These are phyloP conservation scores for Elaeis guineensis DNA, from an alignment of 176 grass and related monocot genomes.

Conservation along the genomic window DNA sequence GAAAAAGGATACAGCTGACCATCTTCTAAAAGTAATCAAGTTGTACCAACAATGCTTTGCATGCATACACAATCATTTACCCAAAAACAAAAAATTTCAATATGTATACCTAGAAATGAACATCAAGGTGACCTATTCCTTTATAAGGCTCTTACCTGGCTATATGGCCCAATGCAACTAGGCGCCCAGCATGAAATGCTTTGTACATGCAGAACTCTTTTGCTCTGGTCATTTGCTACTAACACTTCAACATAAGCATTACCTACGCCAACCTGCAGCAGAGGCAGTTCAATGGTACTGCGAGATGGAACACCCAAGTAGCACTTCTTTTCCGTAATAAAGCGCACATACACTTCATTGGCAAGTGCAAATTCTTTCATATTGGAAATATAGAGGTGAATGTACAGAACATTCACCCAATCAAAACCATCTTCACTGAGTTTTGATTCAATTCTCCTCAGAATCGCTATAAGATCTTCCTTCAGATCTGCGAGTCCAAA, in stretches of 20 bases:
- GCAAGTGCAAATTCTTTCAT: conserved; percentile 78
- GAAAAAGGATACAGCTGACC: too few species aligned
- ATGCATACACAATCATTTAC: too few species aligned
- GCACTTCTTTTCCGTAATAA: conserved; percentile 81
- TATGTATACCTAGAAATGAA: not conserved
- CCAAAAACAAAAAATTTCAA: too few species aligned
- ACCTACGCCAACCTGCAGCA: conserved; percentile 49
- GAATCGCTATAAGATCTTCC: conserved; percentile 56
- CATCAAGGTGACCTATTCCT: not conserved
- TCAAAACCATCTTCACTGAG: conserved; percentile 59
- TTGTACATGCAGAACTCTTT: conserved; percentile 95
- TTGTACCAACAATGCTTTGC: too few species aligned
- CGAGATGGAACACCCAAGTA: conserved; percentile 77
- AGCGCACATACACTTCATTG: conserved; percentile 87
- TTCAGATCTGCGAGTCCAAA: conserved; percentile 45
- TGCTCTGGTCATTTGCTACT: conserved; percentile 54
- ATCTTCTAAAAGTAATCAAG: too few species aligned
- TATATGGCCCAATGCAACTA: conserved; percentile 98
- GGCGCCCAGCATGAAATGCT: conserved; percentile 99
- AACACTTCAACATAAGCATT: conserved; percentile 78
- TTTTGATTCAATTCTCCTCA: conserved; percentile 65
- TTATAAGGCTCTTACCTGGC: conserved; percentile 46
- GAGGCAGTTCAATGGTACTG: conserved; percentile 88
- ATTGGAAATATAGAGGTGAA: conserved; percentile 93
- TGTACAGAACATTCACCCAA: conserved; percentile 84